phyloP scores from a whole-genome alignment of 1,284 basidiomycete genomes.

The Sanghuangporus baumii region DNA sequence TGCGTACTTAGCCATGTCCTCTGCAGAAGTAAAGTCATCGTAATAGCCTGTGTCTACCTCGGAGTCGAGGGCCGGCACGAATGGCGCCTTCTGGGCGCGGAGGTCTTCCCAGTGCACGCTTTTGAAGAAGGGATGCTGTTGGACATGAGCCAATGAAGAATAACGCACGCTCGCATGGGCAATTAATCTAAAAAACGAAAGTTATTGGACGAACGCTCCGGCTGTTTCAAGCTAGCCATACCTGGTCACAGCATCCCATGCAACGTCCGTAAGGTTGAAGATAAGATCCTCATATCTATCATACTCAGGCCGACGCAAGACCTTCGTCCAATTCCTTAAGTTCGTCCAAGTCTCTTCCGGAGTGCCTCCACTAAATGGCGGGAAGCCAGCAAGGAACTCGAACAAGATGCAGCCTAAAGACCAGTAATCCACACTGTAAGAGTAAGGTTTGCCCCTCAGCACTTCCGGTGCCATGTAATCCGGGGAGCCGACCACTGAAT shows the following conservation, averaged over 20 bases:
- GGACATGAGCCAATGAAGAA: conserved; percentile 68
- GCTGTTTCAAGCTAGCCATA: conserved; percentile 29
- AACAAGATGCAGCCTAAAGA: conserved; percentile 97
- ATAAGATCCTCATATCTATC: conserved; percentile 95
- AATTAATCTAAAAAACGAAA: conserved; percentile 35
- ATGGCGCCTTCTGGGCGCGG: conserved; percentile 80
- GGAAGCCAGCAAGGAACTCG: conserved; percentile 96
- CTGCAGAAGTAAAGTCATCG: conserved; percentile 89
- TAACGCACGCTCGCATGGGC: conserved; percentile 78
- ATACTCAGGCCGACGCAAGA: conserved; percentile 89
- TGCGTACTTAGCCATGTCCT: conserved; percentile 98
- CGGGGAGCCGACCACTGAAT: conserved; percentile 97
- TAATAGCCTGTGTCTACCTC: conserved; percentile 98
- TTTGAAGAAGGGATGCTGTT: conserved; percentile 82
- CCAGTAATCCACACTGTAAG: conserved; percentile 97
- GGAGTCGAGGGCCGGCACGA: conserved; percentile 92
- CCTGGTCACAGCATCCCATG: conserved; percentile 95
- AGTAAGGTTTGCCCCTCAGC: conserved; percentile 90
- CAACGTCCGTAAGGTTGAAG: conserved; percentile 92
- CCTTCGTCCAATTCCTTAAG: conserved; percentile 95
- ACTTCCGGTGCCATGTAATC: conserved; percentile 98
- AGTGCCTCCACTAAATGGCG: conserved; percentile 93
- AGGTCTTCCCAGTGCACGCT: conserved; percentile 73
- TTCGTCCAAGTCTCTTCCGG: conserved; percentile 99
- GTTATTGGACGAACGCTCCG: neutral